A percentile compares a stretch with the other conserved stretches of the same genome.
Conservation (phyloP, 495 filamentous ascomycete genomes). For the Patellaria atrata region DNA sequence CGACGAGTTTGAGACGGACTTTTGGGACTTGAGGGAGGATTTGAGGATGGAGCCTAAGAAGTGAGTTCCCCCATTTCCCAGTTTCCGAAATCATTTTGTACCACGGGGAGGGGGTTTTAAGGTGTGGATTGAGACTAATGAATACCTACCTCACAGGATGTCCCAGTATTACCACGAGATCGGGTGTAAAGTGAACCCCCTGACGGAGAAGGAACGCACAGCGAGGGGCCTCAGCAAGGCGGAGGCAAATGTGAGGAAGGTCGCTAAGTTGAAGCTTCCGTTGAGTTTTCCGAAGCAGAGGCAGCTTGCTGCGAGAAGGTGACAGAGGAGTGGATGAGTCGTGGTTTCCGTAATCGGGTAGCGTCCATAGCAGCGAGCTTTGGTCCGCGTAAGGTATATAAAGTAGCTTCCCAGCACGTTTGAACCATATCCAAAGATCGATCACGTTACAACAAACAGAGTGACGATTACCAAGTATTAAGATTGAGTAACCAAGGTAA, state of each 20-base stretch:
- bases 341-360: too few relatives aligned
- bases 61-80: constrained; percentile 10
- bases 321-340: too few relatives aligned
- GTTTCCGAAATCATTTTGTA: not conserved
- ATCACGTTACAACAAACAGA: too few relatives aligned
- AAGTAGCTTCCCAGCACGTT: too few relatives aligned
- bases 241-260: constrained; percentile 42
- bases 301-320: constrained; percentile 34
- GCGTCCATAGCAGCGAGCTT: too few relatives aligned
- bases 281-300: constrained; percentile 60
- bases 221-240: constrained; percentile 39
- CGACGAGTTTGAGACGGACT: constrained; percentile 67
- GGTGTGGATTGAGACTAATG: not conserved
- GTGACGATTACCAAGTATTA: too few relatives aligned
- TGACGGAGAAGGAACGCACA: constrained; percentile 35
- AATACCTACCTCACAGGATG: constrained; percentile 25
- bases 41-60: constrained; percentile 56
- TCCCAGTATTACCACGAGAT: constrained; percentile 65
- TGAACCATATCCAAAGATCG: too few relatives aligned
- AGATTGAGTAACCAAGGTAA: too few relatives aligned
- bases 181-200: constrained; percentile 47
- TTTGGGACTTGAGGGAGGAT: constrained; percentile 61
- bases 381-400: too few relatives aligned
- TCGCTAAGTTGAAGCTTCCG: constrained; percentile 62
- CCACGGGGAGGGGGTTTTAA: not conserved